A percentile compares a stretch with the other conserved stretches of the same genome.
Conservation (phyloP, 2,329 filamentous ascomycete species). For the Fusarium decemcellulare region DNA sequence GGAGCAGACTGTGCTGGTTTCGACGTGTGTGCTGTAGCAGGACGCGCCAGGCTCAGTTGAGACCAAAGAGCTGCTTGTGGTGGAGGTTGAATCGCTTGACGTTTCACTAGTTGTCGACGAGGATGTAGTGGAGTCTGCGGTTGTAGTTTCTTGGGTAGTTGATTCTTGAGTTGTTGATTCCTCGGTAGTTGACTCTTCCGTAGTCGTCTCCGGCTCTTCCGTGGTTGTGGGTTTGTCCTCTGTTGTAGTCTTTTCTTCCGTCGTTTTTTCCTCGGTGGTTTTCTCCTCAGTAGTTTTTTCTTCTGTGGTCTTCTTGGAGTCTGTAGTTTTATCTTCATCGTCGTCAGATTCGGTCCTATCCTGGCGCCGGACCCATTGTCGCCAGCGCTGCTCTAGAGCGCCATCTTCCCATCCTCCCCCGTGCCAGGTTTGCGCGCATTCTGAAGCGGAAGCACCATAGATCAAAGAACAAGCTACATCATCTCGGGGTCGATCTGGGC, state of each 20-base stretch:
- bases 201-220: not conserved
- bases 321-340: no score
- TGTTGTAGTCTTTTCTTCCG: slow-evolving; percentile 1
- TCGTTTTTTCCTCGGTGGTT: not conserved
- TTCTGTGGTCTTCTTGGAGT: not conserved
- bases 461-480: not conserved
- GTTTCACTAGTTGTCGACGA: slow-evolving; percentile 3
- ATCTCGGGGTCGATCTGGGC: not conserved
- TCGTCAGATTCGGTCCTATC: not conserved
- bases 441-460: fast-evolving
- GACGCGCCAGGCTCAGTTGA: slow-evolving; percentile 13
- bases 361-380: slow-evolving; percentile 27
- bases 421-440: not conserved
- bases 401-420: not conserved
- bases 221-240: slow-evolving; percentile 2
- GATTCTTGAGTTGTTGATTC: not conserved
- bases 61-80: not conserved
- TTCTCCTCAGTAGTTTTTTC: not conserved
- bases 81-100: not conserved
- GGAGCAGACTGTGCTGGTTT: slow-evolving; percentile 22
- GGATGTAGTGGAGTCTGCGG: slow-evolving; percentile 5
- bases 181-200: not conserved
- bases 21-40: slow-evolving; percentile 24
- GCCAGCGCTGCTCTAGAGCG: slow-evolving; percentile 8
- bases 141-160: slow-evolving; percentile 2